These are phyloP conservation scores for Euphorbia peplus DNA, from an alignment of 345 rosid species.

Conservation along the genomic window DNA sequence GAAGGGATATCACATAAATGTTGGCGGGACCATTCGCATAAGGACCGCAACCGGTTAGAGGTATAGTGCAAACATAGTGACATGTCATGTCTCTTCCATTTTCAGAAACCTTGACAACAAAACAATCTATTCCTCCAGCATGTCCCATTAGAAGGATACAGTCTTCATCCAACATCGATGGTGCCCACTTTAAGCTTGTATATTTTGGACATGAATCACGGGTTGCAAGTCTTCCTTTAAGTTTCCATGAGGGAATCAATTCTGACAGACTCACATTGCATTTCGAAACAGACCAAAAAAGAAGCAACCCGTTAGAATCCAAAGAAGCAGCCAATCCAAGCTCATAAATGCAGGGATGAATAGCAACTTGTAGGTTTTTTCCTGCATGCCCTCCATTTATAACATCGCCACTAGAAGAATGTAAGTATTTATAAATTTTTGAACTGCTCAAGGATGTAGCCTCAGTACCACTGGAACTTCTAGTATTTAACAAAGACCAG, in stretches of 20 bases:
- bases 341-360: slow-evolving; percentile 53
- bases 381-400: slow-evolving; percentile 58
- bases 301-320: slow-evolving; percentile 70
- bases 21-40: slow-evolving; percentile 52
- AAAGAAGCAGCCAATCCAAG: slow-evolving; percentile 61
- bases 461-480: slow-evolving; percentile 30
- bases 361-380: slow-evolving; percentile 59
- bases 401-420: slow-evolving; percentile 35
- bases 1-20: slow-evolving; percentile 54
- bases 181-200: slow-evolving; percentile 84
- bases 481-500: slow-evolving; percentile 52
- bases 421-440: slow-evolving; percentile 23
- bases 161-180: slow-evolving; percentile 53
- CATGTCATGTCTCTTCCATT: slow-evolving; percentile 35
- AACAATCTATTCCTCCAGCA: slow-evolving; percentile 76
- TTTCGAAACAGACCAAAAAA: slow-evolving; percentile 62
- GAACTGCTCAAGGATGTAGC: slow-evolving; percentile 37
- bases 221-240: slow-evolving; percentile 51
- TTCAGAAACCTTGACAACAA: slow-evolving; percentile 51
- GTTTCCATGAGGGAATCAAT: slow-evolving; percentile 53
- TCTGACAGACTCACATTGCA: slow-evolving; percentile 41
- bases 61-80: slow-evolving; percentile 65
- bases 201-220: slow-evolving; percentile 38
- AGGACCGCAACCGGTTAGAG: slow-evolving; percentile 43
- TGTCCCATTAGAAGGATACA: slow-evolving; percentile 66